Evolutionary conservation across 306 rosid species (phyloP), one percentile per base, ranked within the genome.

Genomic region (Begonia masoniana): DNA sequence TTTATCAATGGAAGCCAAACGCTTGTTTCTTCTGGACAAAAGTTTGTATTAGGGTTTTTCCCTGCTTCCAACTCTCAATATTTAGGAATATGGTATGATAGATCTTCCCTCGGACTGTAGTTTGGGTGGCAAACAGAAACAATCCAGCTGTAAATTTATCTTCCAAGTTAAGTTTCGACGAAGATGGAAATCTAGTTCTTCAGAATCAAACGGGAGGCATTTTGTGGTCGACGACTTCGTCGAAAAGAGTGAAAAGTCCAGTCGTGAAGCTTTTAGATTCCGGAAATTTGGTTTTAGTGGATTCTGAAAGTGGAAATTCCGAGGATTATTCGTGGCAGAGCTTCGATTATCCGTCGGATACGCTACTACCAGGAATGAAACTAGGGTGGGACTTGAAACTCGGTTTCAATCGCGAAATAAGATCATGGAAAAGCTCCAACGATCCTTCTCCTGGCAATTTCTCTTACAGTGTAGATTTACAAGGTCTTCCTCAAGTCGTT

Each of bases 121-220:
- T 78, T 48, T 74, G 84, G 84, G 80, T 78, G 17, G 84, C 84
- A 59, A 74, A 74, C 60, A 68, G 68, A 68, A 68, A 71, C 13
- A 64, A 45, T 15, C 80, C 84, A 19, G 52, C 70, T 7, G 42
- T 15, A 24, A n/a, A 52, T 49, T 41, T 64, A 36, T 42, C 43
- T 51, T 70, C 68, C 10, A 45, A 43, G 35, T 63, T 78, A 50
- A 53, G 47, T 41, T 61, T 78, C 54, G 65, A 17, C 16, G 13
- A 62, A 12, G 69, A 68, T 43, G 80, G 80, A 51, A 68, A 55
- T 7, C 77, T 78, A 9, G 26, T 68, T 12, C 68, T 78, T 58
- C 47, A 63, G 15, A 67, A 68, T 50, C 51, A 58, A 55, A 60
- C 51, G 16, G 61, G 55, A 39, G 41, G 11, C 17, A 10, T 31